These are phyloP conservation scores for Umbelopsis vinacea DNA, from an alignment of 192 early-diverging fungal genomes.

Conservation along the genomic window DNA sequence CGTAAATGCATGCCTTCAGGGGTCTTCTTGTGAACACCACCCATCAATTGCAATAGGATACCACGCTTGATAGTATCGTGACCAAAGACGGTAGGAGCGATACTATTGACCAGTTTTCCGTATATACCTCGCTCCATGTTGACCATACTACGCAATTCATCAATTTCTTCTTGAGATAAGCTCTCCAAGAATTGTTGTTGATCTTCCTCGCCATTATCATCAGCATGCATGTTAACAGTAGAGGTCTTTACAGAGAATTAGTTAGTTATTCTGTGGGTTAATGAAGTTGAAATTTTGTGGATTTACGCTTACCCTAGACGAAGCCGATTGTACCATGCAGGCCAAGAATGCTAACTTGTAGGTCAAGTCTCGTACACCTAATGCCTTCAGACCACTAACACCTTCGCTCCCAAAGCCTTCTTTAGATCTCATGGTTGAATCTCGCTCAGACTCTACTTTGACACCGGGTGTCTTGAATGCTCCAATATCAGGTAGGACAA, in stretches of 20 bases:
- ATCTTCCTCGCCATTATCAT: conserved; percentile 64
- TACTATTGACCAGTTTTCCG: conserved; percentile 75
- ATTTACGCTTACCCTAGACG: conserved; percentile 36
- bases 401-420: conserved; percentile 76
- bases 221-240: conserved; percentile 57
- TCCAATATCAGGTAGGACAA: conserved; percentile 91
- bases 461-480: conserved; percentile 79
- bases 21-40: conserved; percentile 94
- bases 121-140: conserved; percentile 67
- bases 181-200: conserved; percentile 63
- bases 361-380: conserved; percentile 92
- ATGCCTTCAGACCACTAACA: conserved; percentile 80
- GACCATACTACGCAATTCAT: conserved; percentile 75
- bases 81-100: conserved; percentile 92
- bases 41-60: conserved; percentile 89
- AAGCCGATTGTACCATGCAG: conserved; percentile 73
- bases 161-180: conserved; percentile 74
- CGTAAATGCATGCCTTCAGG: conserved; percentile 92
- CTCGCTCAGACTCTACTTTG: conserved; percentile 59
- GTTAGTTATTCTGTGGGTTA: conserved; percentile 16
- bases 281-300: background rate
- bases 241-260: conserved; percentile 32
- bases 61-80: conserved; percentile 97
- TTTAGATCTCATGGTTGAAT: conserved; percentile 43
- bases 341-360: conserved; percentile 92